Evolutionary conservation across 352 stramenopile species (phyloP), one percentile per base, ranked within the genome.

Genomic region (Elongisporangium prolatum): DNA sequence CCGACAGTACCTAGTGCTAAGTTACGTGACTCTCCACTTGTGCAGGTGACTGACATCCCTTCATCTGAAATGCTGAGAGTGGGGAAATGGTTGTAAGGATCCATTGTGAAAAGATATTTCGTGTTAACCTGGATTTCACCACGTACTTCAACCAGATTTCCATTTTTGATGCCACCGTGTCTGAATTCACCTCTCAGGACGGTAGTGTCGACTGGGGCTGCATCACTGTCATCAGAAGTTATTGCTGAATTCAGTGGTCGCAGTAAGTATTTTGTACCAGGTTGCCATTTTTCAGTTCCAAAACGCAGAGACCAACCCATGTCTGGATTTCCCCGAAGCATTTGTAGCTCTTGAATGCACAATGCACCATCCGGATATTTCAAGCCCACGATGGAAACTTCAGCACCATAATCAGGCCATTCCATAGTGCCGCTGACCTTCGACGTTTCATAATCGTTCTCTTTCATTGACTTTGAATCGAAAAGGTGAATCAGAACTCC

Each of bases 231-330:
- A 52, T 34, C 63, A 1, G 56, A n/a, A 44, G 60, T 37, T 6
- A 60, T 55, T 50, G 25, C 64, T 38, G 58, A 24, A 20, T 64
- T 65, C 14, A 69, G 38, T 5, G 70, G 69, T 0, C 49, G 67
- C 14, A 97, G 65, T 14, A 66, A 70, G 60, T 96, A 97, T 62
- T 88, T 89, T 10, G 86, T 94, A 3, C 88, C 89, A 5, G 89
- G 85, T 21, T 93, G 85, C 88, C 88, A 97, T 54, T 86, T 88
- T 56, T 95, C 84, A 7, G 67, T 81, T 5, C 88, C 89, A 66
- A 97, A 97, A 9, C 87, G 80, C 62, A 94, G 55, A 40, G 70
- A 80, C 89, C 89, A 97, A 11, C 88, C 89, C 81, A 95, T 93
- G 49, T 93, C 82, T 16, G 85, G 69, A 57, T 92, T 86, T 24